Conservation (phyloP, 2,329 filamentous ascomycete species). For the Penicillium sp. region DNA sequence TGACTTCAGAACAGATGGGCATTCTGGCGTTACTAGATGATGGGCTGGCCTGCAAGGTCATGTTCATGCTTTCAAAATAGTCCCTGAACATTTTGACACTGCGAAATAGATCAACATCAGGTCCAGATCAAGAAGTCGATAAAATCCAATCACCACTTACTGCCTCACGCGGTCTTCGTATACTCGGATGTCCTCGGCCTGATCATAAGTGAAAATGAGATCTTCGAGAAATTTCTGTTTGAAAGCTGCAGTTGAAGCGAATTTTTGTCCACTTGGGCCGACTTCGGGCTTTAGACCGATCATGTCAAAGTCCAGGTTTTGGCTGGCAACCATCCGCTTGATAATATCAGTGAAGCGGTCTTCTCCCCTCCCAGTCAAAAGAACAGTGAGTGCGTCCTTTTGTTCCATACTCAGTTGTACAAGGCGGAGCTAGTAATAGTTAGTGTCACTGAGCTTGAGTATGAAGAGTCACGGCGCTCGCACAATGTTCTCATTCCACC, state of each 20-base stretch:
- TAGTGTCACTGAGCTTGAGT: constrained; percentile 19
- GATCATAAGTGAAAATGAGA: constrained; percentile 81
- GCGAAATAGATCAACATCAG: constrained; percentile 9
- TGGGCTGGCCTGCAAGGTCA: constrained; percentile 50
- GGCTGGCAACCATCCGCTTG: constrained; percentile 77
- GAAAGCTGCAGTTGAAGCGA: constrained; percentile 84
- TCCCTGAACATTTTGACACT: constrained; percentile 80
- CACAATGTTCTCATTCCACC: constrained; percentile 93
- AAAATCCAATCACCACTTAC: constrained; percentile 37
- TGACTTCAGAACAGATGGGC: constrained; percentile 75
- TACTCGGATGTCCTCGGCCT: constrained; percentile 77
- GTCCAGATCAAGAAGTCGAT: neutral
- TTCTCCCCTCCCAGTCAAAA: constrained; percentile 86
- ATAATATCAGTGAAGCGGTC: constrained; percentile 76
- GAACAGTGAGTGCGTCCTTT: constrained; percentile 79
- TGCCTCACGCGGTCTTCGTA: constrained; percentile 68
- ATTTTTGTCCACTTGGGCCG: constrained; percentile 77
- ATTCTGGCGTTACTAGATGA: constrained; percentile 59
- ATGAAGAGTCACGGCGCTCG: constrained; percentile 40
- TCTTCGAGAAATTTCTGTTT: constrained; percentile 84
- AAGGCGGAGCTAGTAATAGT: constrained; percentile 61
- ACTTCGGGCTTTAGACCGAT: constrained; percentile 83
- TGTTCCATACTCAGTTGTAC: constrained; percentile 81
- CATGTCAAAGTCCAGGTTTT: constrained; percentile 83
- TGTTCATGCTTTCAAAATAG: constrained; percentile 81